A percentile compares a stretch with the other conserved stretches of the same genome.
phyloP scores from a whole-genome alignment of 2,329 filamentous ascomycete genomes.

The Monilinia aucupariae region DNA sequence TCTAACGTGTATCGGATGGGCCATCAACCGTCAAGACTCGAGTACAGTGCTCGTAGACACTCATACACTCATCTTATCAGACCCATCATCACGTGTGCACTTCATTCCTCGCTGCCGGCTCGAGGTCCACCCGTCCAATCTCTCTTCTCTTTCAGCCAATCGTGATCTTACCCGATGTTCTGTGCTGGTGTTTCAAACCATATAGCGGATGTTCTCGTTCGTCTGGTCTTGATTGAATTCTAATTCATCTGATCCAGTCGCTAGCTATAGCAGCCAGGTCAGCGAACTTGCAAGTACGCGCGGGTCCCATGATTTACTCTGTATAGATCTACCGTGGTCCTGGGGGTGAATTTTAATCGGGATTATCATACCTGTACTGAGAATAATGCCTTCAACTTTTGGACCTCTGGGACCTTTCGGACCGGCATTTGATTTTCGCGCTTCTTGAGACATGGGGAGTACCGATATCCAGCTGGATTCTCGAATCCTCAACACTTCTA shows the following conservation, averaged over 20 bases:
- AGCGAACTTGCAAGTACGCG: no score
- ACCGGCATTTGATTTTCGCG: neutral
- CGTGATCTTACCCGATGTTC: conserved; percentile 8
- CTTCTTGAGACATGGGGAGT: conserved; percentile 10
- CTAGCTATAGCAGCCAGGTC: no score
- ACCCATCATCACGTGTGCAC: neutral
- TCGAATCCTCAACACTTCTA: neutral
- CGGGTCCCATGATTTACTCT: no score
- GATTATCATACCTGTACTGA: no score
- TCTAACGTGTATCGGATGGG: no score
- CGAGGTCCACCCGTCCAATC: conserved; percentile 2
- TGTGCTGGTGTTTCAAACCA: conserved; percentile 7
- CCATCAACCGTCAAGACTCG: no score
- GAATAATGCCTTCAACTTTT: neutral
- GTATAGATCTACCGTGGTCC: neutral
- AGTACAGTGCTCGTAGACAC: no score
- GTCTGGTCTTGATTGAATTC: no score
- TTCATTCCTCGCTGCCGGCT: no score
- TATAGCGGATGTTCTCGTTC: no score
- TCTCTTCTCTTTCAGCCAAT: neutral
- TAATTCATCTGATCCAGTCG: no score
- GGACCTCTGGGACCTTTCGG: neutral
- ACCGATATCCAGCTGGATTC: neutral
- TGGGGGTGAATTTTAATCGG: no score
- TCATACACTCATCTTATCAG: neutral